Conservation (phyloP, 2,329 filamentous ascomycete species). For the Fusarium duplospermum region DNA sequence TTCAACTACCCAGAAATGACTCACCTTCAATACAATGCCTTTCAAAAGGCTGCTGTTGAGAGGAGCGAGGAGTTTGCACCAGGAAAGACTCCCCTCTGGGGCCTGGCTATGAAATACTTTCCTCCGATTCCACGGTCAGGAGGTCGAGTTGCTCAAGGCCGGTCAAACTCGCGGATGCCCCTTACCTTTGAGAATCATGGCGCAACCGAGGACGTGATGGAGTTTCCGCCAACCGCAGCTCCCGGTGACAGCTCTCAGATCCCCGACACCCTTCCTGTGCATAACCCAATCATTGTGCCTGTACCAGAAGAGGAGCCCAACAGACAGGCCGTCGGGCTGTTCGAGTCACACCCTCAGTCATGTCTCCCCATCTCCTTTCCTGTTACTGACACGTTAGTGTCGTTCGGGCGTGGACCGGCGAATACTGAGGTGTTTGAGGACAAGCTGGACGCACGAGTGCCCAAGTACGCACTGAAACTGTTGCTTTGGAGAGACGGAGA, state of each 20-base stretch:
- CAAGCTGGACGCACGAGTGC: conserved; percentile 75
- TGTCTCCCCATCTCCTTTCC: conserved; percentile 72
- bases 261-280: conserved; percentile 52
- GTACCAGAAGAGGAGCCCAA: conserved; percentile 47
- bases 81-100: conserved; percentile 64
- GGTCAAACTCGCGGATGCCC: conserved; percentile 22
- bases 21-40: conserved; percentile 67
- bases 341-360: conserved; percentile 75
- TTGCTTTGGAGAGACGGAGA: conserved; percentile 77
- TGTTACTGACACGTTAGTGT: conserved; percentile 74
- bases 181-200: conserved; percentile 41
- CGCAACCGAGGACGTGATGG: conserved; percentile 42
- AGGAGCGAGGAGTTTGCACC: conserved; percentile 66
- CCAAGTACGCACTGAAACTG: conserved; percentile 84
- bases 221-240: conserved; percentile 49
- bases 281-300: conserved; percentile 52
- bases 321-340: conserved; percentile 68
- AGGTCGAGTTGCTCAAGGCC: conserved; percentile 17
- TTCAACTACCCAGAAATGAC: conserved; percentile 74
- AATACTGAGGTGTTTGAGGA: conserved; percentile 77
- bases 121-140: conserved; percentile 54
- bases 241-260: conserved; percentile 43
- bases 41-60: conserved; percentile 61
- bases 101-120: conserved; percentile 69
- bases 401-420: conserved; percentile 78